Evolutionary conservation across 164 flowering plant species (phyloP), one percentile per base, ranked within the genome.

Genomic region (Kingdonia uniflora): DNA sequence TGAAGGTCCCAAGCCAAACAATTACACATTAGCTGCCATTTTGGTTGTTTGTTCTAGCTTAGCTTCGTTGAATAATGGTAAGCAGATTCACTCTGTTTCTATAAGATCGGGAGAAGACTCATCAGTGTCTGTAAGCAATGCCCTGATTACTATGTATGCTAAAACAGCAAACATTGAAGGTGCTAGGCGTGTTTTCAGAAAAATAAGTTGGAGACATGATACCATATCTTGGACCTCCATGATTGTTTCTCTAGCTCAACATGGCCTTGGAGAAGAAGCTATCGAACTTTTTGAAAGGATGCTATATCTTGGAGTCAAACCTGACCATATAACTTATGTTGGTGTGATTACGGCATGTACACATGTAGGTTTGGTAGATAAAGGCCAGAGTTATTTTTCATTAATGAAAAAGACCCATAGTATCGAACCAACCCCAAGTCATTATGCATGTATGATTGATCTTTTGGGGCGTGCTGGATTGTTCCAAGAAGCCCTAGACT

Each of bases 321-420:
- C 97, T 14, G 97, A 90, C 41, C 89, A 82, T 63, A 78, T 87
- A 65, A 85, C 97, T 33, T 87, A 76, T 65, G 83, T 82, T n/a
- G 96, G 97, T 17, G 95, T 90, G 38, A 71, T 90, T 11, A 76
- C 82, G 38, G 91, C 97, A 2, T 87, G 97, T 56, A 81, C 81
- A 0, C 89, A 87, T 57, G 75, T 73, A 41, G 96, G 96, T 16
- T 53, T 83, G 69, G 90, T 91, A 1, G 73, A 77, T 23, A 55
- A 72, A 59, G 92, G 96, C 19, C 68, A 60, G 19, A 52, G 52
- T 14, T 81, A 85, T 59, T 91, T 68, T 44, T 43, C 55, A 47
- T 46, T 67, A 63, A 83, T 91, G 95, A 66, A 63, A 52, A 63
- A 61, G 7, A 42, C 58, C 2, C 87, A 91, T 57, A 68, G 68